These are phyloP conservation scores for Mycocentrospora acerina DNA, from an alignment of 2,329 filamentous ascomycete species.

Conservation along the genomic window DNA sequence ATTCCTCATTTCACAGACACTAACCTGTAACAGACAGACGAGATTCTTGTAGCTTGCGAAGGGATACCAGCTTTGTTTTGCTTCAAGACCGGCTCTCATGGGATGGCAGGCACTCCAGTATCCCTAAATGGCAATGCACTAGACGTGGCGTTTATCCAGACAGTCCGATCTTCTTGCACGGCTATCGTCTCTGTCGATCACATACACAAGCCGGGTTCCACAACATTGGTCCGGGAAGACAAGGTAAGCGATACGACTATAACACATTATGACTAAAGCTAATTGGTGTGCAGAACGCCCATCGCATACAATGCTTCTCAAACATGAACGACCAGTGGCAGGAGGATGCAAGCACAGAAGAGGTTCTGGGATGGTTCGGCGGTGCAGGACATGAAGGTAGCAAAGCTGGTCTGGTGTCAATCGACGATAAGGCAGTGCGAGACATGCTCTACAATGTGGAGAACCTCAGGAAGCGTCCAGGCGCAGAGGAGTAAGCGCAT, in stretches of 20 bases:
- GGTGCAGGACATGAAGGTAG: conserved; percentile 9
- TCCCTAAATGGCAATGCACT: conserved; percentile 66
- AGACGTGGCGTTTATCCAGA: conserved; percentile 47
- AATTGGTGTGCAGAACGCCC: conserved; percentile 9
- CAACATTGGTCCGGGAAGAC: conserved; percentile 38
- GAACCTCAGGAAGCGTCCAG: conserved; percentile 53
- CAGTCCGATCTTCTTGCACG: conserved; percentile 8
- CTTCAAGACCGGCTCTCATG: conserved; percentile 54
- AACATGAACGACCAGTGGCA: conserved; percentile 25
- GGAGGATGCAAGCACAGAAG: conserved; percentile 15
- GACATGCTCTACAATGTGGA: conserved; percentile 51
- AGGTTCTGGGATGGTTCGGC: conserved; percentile 20
- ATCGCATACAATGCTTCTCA: conserved; percentile 30
- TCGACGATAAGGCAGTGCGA: conserved; percentile 43
- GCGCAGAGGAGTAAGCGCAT: conserved; percentile 34
- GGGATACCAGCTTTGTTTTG: conserved; percentile 63
- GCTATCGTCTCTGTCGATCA: conserved; percentile 57
- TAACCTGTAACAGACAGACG: conserved; percentile 19
- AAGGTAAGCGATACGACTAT: conserved; percentile 24
- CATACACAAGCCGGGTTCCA: conserved; percentile 55
- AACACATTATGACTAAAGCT: conserved; percentile 11
- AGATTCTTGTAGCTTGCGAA: conserved; percentile 47
- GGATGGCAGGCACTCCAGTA: conserved; percentile 46
- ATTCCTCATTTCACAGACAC: neutral
- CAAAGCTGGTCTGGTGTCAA: conserved; percentile 15